Evolutionary conservation across 495 filamentous ascomycete species (phyloP), one percentile per base, ranked within the genome.

Genomic region (Platismatia glauca): DNA sequence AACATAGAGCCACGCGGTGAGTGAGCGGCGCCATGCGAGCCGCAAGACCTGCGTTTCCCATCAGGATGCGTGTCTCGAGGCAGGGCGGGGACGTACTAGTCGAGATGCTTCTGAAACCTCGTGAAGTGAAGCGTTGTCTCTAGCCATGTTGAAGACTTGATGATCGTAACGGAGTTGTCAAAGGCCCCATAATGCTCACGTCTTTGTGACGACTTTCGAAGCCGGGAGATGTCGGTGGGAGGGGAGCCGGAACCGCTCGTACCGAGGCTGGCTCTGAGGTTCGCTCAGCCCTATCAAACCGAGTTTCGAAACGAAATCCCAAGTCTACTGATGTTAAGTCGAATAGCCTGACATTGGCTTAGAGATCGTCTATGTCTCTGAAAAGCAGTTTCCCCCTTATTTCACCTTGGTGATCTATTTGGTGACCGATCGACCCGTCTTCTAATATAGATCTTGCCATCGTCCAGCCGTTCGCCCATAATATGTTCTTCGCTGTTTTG

Each of bases 1-100:
- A 9, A 80, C 71, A 62, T 75, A 79, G 9, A 83, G 29, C 79
- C 78, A 84, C 43, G 77, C 71, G 29, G 70, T 71, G 1, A 81
- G 38, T 22, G 76, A 69, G 37, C 71, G 71, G n/a, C 63, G 70
- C 71, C 73, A 73, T 41, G 72, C 48, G 52, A 64, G 44, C 52
- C 63, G 60, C 37, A 48, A 62, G 27, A 71, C 59, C 70, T 71
- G 38, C 31, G 29, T 55, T 34, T 41, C 35, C 43, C 3, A 24
- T 41, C 41, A 24, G 35, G 5, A 5, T 34, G 22, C 1, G 29
- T 29, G 48, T 31, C 37, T 15, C 20, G 18, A 53, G 29, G 46
- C 22, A 11, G 38, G 18, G 18, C 16, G n/a, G 11, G 16, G 38
- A 55, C 38, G 52, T n/a, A 56, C 60, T 52, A 62, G 34, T 43